These are phyloP conservation scores for Symbiotaphrina buchneri DNA, from an alignment of 495 filamentous ascomycete species.

Conservation along the genomic window DNA sequence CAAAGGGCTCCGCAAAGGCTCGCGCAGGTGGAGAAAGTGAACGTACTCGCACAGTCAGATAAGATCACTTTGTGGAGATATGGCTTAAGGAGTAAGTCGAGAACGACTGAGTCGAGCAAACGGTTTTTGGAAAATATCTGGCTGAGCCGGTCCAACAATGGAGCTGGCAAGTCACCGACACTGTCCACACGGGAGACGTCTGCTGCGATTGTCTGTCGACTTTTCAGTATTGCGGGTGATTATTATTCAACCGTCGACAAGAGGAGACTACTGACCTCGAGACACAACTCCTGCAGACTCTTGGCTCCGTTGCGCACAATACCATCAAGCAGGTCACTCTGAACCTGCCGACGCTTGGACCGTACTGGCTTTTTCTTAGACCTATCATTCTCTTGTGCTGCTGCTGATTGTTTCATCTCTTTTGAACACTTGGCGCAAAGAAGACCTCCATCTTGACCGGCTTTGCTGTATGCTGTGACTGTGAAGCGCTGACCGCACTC, in stretches of 20 bases:
- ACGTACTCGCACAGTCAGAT: constrained; percentile 54
- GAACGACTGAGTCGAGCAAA: constrained; percentile 40
- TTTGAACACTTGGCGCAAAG: constrained; percentile 71
- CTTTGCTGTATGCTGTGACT: constrained; percentile 73
- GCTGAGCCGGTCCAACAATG: constrained; percentile 48
- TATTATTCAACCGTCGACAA: neutral
- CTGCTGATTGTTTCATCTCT: constrained; percentile 28
- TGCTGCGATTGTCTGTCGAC: constrained; percentile 42
- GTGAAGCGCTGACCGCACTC: constrained; percentile 76
- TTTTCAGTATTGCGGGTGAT: constrained; percentile 3
- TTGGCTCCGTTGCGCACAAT: constrained; percentile 43
- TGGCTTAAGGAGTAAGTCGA: constrained; percentile 58
- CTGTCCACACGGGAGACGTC: constrained; percentile 67
- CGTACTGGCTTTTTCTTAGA: constrained; percentile 32
- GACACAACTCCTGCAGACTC: constrained; percentile 52
- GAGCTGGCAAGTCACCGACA: constrained; percentile 51
- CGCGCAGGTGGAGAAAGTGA: neutral
- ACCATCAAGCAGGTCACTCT: constrained; percentile 64
- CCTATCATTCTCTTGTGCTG: constrained; percentile 36
- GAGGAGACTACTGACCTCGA: constrained; percentile 24
- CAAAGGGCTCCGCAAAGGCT: no score
- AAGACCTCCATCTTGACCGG: constrained; percentile 60
- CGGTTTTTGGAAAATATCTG: constrained; percentile 63
- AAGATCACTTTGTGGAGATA: constrained; percentile 41
- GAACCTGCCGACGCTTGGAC: constrained; percentile 38